Conservation (phyloP, 1,284 basidiomycete genomes). For the Boletellus dicymbophilus region DNA sequence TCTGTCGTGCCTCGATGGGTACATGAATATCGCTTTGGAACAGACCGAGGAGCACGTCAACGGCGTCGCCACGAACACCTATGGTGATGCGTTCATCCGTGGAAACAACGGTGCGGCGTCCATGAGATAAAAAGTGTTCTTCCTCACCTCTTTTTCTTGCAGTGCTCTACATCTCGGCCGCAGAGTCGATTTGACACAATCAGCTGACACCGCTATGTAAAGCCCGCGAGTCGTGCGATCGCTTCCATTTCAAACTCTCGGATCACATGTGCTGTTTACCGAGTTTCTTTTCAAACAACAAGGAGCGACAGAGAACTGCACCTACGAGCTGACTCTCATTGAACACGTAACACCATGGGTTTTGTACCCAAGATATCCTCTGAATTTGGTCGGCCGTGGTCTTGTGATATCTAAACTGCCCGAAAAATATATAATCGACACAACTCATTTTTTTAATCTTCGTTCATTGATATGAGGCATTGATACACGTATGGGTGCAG, state of each 20-base stretch:
- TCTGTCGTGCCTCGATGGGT: conserved; percentile 96
- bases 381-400: no score
- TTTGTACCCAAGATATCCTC: no score
- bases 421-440: no score
- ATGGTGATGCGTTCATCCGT: conserved; percentile 94
- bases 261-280: neutral
- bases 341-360: no score
- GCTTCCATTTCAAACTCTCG: conserved; percentile 9
- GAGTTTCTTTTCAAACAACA: neutral
- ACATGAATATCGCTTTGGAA: conserved; percentile 99
- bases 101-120: conserved; percentile 98
- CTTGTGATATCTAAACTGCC: no score
- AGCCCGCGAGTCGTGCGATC: no score
- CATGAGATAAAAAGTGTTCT: no score
- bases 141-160: conserved; percentile 5
- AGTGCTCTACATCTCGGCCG: conserved; percentile 51
- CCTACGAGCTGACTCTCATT: neutral
- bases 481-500: neutral
- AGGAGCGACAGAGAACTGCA: neutral
- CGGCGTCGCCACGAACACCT: conserved; percentile 82
- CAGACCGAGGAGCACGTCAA: conserved; percentile 96
- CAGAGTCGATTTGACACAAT: conserved; percentile 34
- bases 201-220: neutral
- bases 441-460: no score
- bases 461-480: neutral